These are phyloP conservation scores for Tetrahymena elliotti DNA, from an alignment of 73 alveolate genomes.

Conservation along the genomic window DNA sequence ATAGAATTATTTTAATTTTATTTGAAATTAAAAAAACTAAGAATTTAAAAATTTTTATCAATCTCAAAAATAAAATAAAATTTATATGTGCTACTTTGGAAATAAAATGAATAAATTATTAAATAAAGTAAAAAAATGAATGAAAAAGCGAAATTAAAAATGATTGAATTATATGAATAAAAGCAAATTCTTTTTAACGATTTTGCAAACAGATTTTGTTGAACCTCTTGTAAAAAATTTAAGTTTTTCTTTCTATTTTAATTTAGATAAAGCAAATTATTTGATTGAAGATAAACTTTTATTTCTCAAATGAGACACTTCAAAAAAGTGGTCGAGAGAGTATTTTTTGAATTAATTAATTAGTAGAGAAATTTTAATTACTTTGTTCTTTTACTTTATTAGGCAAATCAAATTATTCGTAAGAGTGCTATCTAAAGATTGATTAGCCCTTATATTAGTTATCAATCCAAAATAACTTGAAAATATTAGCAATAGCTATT, in stretches of 20 bases:
- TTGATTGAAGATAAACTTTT: not conserved
- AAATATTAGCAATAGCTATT: too few relatives aligned
- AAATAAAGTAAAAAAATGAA: too few relatives aligned
- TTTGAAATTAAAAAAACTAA: too few relatives aligned
- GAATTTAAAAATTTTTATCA: too few relatives aligned
- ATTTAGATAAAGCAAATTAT: not conserved
- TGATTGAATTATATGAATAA: too few relatives aligned
- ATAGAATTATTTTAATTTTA: too few relatives aligned
- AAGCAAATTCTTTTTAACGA: not conserved
- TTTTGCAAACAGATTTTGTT: not conserved
- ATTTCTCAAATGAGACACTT: not conserved
- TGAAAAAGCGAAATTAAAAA: not conserved
- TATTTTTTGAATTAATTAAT: not conserved
- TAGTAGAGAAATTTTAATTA: not conserved
- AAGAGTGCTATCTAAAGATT: too few relatives aligned
- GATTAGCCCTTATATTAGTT: too few relatives aligned
- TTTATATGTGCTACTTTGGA: too few relatives aligned
- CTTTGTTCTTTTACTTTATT: not conserved
- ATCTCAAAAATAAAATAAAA: too few relatives aligned
- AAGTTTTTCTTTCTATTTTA: not conserved
- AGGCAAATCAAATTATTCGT: not conserved
- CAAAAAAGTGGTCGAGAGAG: slow-evolving; percentile 2
- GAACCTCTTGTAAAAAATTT: not conserved
- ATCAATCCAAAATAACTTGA: too few relatives aligned
- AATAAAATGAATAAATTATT: too few relatives aligned